Conservation (phyloP, 768 basidiomycete genomes). For the Macrocybe gigantea region DNA sequence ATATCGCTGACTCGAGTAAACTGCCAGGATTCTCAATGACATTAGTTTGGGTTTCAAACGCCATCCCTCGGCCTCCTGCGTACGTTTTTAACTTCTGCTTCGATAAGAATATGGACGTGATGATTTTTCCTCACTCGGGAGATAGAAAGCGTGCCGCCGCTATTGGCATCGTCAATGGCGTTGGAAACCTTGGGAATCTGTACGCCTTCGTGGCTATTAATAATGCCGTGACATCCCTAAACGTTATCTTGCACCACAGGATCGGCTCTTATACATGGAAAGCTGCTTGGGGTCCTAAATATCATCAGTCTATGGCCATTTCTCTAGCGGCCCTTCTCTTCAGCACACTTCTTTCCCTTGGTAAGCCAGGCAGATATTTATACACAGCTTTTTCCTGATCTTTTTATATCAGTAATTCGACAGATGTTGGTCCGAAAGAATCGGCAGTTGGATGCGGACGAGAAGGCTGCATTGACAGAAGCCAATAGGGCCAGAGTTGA, state of each 20-base stretch:
- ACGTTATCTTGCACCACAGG: conserved; percentile 19
- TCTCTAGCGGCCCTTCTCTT: conserved; percentile 28
- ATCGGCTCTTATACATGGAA: conserved; percentile 62
- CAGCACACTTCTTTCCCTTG: conserved; percentile 23
- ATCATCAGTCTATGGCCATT: conserved; percentile 59
- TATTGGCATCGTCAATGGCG: conserved; percentile 58
- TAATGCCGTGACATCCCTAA: not conserved
- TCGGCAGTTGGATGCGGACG: conserved; percentile 41
- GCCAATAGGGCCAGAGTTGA: conserved; percentile 45
- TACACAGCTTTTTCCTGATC: not conserved
- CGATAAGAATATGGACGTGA: not conserved
- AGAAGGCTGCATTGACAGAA: conserved; percentile 35
- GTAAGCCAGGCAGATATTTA: conserved; percentile 13
- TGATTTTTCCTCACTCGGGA: not conserved
- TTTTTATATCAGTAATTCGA: conserved; percentile 26
- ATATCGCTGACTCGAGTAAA: not conserved
- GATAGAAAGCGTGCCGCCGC: conserved; percentile 45
- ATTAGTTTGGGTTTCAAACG: conserved; percentile 59
- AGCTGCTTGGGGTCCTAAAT: conserved; percentile 52
- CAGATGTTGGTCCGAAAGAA: conserved; percentile 49
- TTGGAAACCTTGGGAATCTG: conserved; percentile 53
- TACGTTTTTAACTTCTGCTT: conserved; percentile 15
- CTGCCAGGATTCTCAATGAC: conserved; percentile 36
- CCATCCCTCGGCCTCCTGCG: conserved; percentile 54
- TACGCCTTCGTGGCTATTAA: conserved; percentile 22